Conservation (phyloP, 805 yeast species). For the Ogataea ramenticola region DNA sequence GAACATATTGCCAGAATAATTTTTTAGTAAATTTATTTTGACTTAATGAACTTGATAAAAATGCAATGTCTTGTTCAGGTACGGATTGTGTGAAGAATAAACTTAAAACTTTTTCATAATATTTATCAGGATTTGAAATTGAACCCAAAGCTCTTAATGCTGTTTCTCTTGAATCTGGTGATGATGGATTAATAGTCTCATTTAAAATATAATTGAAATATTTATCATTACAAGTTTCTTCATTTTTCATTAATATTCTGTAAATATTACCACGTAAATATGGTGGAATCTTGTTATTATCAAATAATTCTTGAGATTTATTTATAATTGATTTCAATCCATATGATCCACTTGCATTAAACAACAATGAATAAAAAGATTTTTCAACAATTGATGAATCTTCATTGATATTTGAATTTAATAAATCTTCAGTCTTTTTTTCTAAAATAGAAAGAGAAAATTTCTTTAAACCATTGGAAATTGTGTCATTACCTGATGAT, state of each 20-base stretch:
- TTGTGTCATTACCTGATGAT: slow-evolving; percentile 30
- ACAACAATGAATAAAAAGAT: slow-evolving; percentile 33
- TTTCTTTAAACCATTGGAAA: slow-evolving; percentile 15
- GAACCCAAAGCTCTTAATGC: slow-evolving; percentile 48
- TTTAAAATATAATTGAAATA: slow-evolving; percentile 34
- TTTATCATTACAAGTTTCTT: slow-evolving; percentile 23
- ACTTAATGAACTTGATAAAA: slow-evolving; percentile 39
- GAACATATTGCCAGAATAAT: slow-evolving; percentile 42
- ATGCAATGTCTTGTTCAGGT: slow-evolving; percentile 53
- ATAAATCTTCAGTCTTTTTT: background rate
- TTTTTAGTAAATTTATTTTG: slow-evolving; percentile 36
- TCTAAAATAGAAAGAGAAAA: background rate
- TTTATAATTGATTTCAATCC: slow-evolving; percentile 31
- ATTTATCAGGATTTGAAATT: slow-evolving; percentile 12
- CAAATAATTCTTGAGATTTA: slow-evolving; percentile 21
- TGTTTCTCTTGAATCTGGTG: slow-evolving; percentile 51
- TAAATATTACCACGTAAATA: slow-evolving; percentile 38
- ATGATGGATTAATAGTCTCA: slow-evolving; percentile 43
- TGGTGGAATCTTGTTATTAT: slow-evolving; percentile 34
- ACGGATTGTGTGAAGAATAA: slow-evolving; percentile 36
- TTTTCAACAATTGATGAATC: slow-evolving; percentile 45
- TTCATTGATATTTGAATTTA: slow-evolving; percentile 53
- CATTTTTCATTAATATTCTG: slow-evolving; percentile 34
- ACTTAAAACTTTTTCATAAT: slow-evolving; percentile 32
- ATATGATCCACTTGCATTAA: slow-evolving; percentile 34